phyloP scores from a whole-genome alignment of 2,329 filamentous ascomycete genomes.

The Metarhizium album region DNA sequence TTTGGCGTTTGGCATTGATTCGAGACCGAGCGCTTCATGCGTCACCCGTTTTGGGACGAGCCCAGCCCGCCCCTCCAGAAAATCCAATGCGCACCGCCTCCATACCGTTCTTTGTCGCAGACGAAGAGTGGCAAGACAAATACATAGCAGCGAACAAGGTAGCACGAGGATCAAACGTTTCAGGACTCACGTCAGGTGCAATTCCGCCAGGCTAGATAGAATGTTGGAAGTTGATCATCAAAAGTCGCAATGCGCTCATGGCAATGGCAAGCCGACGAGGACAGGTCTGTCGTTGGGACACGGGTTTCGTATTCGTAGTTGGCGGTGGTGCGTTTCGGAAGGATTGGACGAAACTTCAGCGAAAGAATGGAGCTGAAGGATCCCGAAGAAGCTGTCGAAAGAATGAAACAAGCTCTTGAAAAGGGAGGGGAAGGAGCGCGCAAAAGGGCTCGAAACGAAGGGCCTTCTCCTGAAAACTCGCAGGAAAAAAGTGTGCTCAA shows the following conservation, averaged over 20 bases:
- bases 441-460: background rate
- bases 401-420: background rate
- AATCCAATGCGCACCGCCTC: background rate
- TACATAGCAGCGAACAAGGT: slow-evolving; percentile 2
- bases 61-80: background rate
- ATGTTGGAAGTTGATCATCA: background rate
- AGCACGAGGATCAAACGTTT: background rate
- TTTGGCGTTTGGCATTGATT: background rate
- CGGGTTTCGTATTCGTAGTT: background rate
- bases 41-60: background rate
- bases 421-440: slow-evolving; percentile 2
- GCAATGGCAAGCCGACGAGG: background rate
- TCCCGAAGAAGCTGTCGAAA: slow-evolving; percentile 2
- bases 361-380: slow-evolving; percentile 20
- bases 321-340: slow-evolving; percentile 12
- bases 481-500: background rate
- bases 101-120: slow-evolving; percentile 7
- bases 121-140: slow-evolving; percentile 2
- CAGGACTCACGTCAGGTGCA: slow-evolving; percentile 1
- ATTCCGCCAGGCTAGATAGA: background rate
- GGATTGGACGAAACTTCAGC: slow-evolving; percentile 29
- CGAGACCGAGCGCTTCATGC: background rate
- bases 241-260: background rate
- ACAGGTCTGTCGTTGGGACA: slow-evolving; percentile 1
- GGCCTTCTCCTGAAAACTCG: slow-evolving; percentile 1